phyloP scores from a whole-genome alignment of 495 filamentous ascomycete genomes.

The Aspergillus incahuasiensis region DNA sequence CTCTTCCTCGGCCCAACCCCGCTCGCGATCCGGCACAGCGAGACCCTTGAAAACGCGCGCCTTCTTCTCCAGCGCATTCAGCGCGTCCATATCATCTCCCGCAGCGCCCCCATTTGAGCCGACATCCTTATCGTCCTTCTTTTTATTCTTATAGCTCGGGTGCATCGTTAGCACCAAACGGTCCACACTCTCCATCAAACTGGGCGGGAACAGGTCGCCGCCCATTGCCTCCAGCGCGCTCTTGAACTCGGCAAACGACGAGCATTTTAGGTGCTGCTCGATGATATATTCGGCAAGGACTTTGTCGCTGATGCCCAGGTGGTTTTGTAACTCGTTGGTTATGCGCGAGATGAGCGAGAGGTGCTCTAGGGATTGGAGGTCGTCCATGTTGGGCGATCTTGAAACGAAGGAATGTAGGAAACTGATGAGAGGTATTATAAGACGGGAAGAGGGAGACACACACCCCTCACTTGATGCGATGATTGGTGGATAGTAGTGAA shows the following conservation, averaged over 20 bases:
- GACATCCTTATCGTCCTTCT: conserved; percentile 26
- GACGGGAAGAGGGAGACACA: neutral
- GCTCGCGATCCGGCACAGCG: conserved; percentile 76
- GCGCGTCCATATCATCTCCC: conserved; percentile 32
- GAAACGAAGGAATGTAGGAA: neutral
- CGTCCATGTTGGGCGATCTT: conserved; percentile 60
- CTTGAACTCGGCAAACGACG: conserved; percentile 63
- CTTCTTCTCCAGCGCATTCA: conserved; percentile 55
- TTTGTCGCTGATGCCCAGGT: conserved; percentile 89
- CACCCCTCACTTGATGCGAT: neutral
- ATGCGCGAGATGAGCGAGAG: conserved; percentile 93
- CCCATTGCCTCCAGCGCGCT: conserved; percentile 66
- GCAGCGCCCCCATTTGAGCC: conserved; percentile 14
- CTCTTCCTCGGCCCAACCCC: conserved; percentile 50
- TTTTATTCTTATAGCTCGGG: conserved; percentile 66
- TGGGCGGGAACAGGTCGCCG: conserved; percentile 76
- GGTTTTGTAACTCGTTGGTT: conserved; percentile 88
- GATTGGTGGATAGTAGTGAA: neutral
- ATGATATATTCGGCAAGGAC: conserved; percentile 95
- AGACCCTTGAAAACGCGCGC: conserved; percentile 83
- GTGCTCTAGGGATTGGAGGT: conserved; percentile 83
- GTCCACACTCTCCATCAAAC: conserved; percentile 86
- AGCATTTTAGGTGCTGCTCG: conserved; percentile 76
- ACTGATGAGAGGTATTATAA: neutral
- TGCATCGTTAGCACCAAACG: conserved; percentile 85